These are phyloP conservation scores for Vigna hirtella DNA, from an alignment of 306 rosid genomes.

Conservation along the genomic window DNA sequence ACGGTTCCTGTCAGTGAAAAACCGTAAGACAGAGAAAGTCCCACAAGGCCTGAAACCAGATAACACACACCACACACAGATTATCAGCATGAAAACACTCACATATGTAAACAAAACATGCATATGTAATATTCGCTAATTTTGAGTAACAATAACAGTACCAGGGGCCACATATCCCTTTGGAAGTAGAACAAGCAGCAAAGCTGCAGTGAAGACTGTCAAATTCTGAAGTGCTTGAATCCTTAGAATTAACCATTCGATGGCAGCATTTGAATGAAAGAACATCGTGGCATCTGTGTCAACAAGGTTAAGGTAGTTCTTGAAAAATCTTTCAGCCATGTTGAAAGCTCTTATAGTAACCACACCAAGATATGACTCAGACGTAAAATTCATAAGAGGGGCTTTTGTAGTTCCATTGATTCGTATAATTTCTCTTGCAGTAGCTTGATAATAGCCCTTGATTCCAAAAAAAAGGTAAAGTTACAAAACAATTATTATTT, in stretches of 20 bases:
- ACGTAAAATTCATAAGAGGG: constrained; percentile 66
- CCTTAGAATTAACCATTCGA: constrained; percentile 70
- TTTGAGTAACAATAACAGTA: not conserved
- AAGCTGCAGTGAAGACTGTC: constrained; percentile 66
- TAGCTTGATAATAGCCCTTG: constrained; percentile 72
- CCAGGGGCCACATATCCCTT: constrained; percentile 64
- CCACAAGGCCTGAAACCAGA: constrained; percentile 64
- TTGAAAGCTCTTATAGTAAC: constrained; percentile 73
- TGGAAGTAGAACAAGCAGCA: constrained; percentile 62
- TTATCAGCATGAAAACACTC: not conserved
- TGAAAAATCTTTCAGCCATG: constrained; percentile 60
- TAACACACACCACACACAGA: not conserved
- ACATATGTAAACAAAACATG: not conserved
- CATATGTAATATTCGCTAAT: not conserved
- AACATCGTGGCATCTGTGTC: constrained; percentile 67
- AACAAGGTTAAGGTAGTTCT: constrained; percentile 55
- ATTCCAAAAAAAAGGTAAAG: not conserved
- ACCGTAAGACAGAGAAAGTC: constrained; percentile 75
- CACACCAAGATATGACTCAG: constrained; percentile 76
- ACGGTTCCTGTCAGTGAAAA: constrained; percentile 53
- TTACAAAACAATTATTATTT: not conserved
- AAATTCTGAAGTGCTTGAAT: constrained; percentile 65
- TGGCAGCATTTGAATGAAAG: constrained; percentile 64
- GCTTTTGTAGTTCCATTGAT: constrained; percentile 89
- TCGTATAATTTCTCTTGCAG: constrained; percentile 72